Base-by-base conservation (phyloP, 148 eudicot species). In the Beta vulgaris region DNA sequence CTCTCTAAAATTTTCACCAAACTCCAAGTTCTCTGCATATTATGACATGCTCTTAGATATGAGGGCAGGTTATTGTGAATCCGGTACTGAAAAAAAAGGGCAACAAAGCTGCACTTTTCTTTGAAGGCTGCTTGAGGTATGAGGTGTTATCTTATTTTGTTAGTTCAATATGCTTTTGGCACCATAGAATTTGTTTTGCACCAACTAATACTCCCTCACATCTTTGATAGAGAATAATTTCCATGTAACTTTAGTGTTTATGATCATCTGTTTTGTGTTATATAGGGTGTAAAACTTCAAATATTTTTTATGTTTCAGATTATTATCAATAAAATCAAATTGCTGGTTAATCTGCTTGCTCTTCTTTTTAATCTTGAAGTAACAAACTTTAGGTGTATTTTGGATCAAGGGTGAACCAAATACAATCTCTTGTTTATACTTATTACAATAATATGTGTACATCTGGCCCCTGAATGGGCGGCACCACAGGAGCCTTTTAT, bases 61-160 rank as follows among this genome's bases (percentile, higher is more conserved):
- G 82, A 77, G 80, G 80, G 82, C 96, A 95, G 98, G 96, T 95
- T 77, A 85, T 95, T 54, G 73, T 95, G 39, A 95, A 95, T 76
- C 98, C 98, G 26, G 82, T 79, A 69, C 85, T 95, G 59, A 77
- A 82, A 81, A 89, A 85, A 77, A 95, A 85, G 84, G 82, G 97
- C 68, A 71, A 83, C 76, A 89, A 76, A 78, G 81, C 84, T 39
- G 97, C 98, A 44, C 79, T 92, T 53, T 95, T 95, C 82, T 95
- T 95, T 60, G 98, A 95, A 85, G 98, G 98, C 55, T 95, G 97
- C 77, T 77, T 95, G 66, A 95, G 97, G 98, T 94, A 85, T 7
- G 77, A 78, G 57, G 71, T 32, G 11, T 37, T 19, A 8, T 61
- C 62, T 59, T 43, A 35, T 14, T 31, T 72, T 43, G 26, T 60